A percentile compares a stretch with the other conserved stretches of the same genome.
These are phyloP conservation scores for Epithemia pelagica DNA, from an alignment of 108 stramenopile genomes.

Conservation along the genomic window DNA sequence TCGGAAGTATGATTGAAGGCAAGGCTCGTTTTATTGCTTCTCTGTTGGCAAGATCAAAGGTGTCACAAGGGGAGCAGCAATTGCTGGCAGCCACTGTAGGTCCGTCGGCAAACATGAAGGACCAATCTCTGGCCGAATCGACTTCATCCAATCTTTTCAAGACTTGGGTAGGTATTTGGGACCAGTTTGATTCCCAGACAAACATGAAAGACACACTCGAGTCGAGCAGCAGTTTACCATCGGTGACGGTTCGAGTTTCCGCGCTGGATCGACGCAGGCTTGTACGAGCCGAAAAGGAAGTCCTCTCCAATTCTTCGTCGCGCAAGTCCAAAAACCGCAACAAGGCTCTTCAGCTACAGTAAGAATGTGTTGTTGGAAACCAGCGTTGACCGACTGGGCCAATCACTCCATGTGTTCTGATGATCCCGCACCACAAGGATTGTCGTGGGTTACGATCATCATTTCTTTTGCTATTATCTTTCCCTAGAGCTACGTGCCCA, in stretches of 20 bases:
- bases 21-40: constrained; percentile 47
- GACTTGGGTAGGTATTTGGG: background rate
- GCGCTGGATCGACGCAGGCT: background rate
- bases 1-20: constrained; percentile 45
- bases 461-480: too few species aligned
- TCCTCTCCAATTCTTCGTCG: background rate
- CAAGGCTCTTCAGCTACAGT: too few species aligned
- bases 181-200: background rate
- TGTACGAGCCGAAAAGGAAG: constrained; percentile 5
- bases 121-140: background rate
- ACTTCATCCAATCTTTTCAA: background rate
- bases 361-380: too few species aligned
- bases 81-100: background rate
- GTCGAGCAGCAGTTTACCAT: constrained; percentile 3
- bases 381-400: too few species aligned
- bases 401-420: too few species aligned
- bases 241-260: constrained; percentile 4
- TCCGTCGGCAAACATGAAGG: background rate
- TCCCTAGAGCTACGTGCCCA: too few species aligned
- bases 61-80: background rate
- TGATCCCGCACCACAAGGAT: too few species aligned
- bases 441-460: too few species aligned
- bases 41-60: constrained; percentile 31
- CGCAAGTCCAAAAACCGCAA: background rate
- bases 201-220: background rate